A percentile compares a stretch with the other conserved stretches of the same genome.
Conservation (phyloP, 1,284 basidiomycete genomes). For the Ustilago nuda region DNA sequence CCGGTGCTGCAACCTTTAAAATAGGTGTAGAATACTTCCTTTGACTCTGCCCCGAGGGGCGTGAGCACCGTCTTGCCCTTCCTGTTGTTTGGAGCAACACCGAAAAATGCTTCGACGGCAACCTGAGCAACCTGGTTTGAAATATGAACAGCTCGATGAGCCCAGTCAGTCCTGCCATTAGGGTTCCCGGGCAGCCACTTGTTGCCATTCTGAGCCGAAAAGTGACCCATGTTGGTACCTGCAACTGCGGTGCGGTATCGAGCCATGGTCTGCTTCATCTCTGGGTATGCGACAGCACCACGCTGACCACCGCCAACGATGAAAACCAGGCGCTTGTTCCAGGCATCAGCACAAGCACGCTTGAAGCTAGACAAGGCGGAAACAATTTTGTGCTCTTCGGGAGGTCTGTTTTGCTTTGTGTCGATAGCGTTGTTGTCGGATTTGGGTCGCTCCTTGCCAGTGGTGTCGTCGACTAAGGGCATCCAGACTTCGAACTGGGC, state of each 20-base stretch:
- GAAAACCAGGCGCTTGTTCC: constrained; percentile 45
- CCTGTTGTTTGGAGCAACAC: constrained; percentile 3
- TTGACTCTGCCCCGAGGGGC: not conserved
- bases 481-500: constrained; percentile 52
- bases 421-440: not conserved
- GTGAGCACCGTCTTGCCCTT: not conserved
- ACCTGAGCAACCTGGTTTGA: constrained; percentile 34
- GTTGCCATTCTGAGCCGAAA: constrained; percentile 17
- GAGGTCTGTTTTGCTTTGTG: not conserved
- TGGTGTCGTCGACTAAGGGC: constrained; percentile 28
- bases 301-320: constrained; percentile 44
- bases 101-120: constrained; percentile 47
- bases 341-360: constrained; percentile 26
- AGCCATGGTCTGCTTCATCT: constrained; percentile 53
- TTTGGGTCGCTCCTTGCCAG: not conserved
- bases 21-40: constrained; percentile 40
- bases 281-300: constrained; percentile 40
- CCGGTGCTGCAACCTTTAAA: constrained; percentile 55
- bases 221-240: constrained; percentile 51
- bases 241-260: constrained; percentile 44
- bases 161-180: constrained; percentile 43
- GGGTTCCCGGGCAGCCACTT: constrained; percentile 25
- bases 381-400: not conserved
- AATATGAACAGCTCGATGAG: constrained; percentile 44
- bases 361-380: constrained; percentile 16